These are phyloP conservation scores for Russula sp. DNA, from an alignment of 768 basidiomycete genomes.

Conservation along the genomic window DNA sequence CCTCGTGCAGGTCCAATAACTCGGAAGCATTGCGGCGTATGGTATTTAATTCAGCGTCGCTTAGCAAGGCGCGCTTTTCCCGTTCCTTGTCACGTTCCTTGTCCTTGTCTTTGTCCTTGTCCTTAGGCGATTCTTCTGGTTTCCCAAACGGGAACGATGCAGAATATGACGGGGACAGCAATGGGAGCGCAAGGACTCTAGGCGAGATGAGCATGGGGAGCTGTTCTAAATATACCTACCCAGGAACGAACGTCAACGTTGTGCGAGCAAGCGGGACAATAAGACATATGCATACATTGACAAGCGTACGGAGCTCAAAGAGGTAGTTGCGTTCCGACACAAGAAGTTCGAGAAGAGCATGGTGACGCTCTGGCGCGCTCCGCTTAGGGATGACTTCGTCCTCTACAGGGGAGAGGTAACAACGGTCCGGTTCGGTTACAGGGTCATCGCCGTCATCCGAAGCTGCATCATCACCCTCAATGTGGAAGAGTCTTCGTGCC, in stretches of 20 bases:
- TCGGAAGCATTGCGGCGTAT: constrained; percentile 65
- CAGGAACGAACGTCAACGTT: constrained; percentile 1
- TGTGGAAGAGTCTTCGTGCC: constrained; percentile 30
- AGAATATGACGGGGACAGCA: constrained; percentile 34
- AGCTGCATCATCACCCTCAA: constrained; percentile 29
- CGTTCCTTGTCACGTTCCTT: constrained; percentile 21
- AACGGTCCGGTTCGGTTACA: neutral
- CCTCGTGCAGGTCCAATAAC: constrained; percentile 62
- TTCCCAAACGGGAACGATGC: constrained; percentile 12
- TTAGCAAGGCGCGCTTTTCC: constrained; percentile 47
- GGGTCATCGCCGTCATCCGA: constrained; percentile 32
- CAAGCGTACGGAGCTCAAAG: constrained; percentile 67
- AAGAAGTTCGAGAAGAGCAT: constrained; percentile 81
- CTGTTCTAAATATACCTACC: constrained; percentile 43
- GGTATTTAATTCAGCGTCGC: constrained; percentile 49
- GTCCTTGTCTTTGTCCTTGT: constrained; percentile 9
- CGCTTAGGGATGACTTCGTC: constrained; percentile 15
- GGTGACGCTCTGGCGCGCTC: constrained; percentile 35
- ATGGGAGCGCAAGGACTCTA: constrained; percentile 7
- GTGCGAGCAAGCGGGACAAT: neutral
- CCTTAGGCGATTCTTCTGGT: constrained; percentile 8
- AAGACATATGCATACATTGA: constrained; percentile 46
- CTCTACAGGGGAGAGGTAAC: neutral
- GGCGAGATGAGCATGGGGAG: constrained; percentile 32
- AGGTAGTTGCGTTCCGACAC: constrained; percentile 82